Conservation (phyloP, 768 basidiomycete species). For the Suillus subalutaceus region DNA sequence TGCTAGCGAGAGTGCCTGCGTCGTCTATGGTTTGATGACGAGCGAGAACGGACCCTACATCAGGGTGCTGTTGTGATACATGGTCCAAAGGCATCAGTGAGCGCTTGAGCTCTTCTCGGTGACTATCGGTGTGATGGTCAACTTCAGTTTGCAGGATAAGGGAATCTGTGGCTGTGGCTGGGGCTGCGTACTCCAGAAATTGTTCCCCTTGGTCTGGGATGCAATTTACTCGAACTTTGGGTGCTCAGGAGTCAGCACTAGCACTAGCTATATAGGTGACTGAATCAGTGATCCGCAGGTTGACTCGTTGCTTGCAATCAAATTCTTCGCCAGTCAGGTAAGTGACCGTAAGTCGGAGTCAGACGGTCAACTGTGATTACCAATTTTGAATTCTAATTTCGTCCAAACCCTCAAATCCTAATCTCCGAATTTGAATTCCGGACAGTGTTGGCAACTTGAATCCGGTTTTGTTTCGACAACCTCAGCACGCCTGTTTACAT, state of each 20-base stretch:
- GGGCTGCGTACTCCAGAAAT: not conserved
- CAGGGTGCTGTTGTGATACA: constrained; percentile 20
- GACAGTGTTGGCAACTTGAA: not conserved
- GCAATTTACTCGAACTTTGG: not conserved
- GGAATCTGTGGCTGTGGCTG: too few species aligned
- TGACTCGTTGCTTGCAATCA: not conserved
- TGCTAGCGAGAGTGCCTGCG: constrained; percentile 42
- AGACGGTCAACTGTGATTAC: not conserved
- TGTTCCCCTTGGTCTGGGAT: not conserved
- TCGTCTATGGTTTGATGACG: constrained; percentile 35
- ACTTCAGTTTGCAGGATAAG: not conserved
- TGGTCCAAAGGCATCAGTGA: not conserved
- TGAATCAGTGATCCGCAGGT: too few species aligned
- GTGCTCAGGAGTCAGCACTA: not conserved
- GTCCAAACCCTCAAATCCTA: not conserved
- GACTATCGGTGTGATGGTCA: not conserved
- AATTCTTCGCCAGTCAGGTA: not conserved
- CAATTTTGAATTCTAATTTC: not conserved
- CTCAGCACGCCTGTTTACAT: constrained; percentile 39
- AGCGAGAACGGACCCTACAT: constrained; percentile 38
- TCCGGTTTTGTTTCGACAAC: not conserved
- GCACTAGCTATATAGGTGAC: not conserved
- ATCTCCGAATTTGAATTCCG: not conserved
- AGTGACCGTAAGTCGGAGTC: not conserved
- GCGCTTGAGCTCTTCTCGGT: not conserved